These are phyloP conservation scores for Trametes sanguinea DNA, from an alignment of 768 basidiomycete species.

Conservation along the genomic window DNA sequence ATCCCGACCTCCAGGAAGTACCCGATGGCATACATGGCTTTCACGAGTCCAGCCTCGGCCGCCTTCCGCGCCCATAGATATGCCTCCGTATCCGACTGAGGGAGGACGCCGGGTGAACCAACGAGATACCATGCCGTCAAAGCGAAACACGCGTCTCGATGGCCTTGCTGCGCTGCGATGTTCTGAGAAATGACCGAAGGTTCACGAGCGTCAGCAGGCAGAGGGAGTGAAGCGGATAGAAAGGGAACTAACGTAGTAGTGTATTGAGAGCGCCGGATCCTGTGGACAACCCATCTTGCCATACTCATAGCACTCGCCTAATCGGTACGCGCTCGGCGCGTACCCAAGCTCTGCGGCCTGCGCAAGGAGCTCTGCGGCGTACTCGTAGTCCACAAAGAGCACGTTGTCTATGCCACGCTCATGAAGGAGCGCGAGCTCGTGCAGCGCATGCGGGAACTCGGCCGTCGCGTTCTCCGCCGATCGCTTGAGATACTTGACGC, in stretches of 20 bases:
- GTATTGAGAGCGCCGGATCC: slow-evolving; percentile 95
- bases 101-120: slow-evolving; percentile 94
- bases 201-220: slow-evolving; percentile 5
- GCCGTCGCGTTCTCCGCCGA: slow-evolving; percentile 93
- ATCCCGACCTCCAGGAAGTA: slow-evolving; percentile 98
- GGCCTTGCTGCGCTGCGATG: slow-evolving; percentile 96
- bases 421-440: slow-evolving; percentile 91
- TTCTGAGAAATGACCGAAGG: slow-evolving; percentile 52
- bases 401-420: slow-evolving; percentile 99
- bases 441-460: slow-evolving; percentile 94
- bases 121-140: slow-evolving; percentile 99
- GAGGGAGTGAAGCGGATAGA: not conserved
- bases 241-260: slow-evolving; percentile 85
- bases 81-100: slow-evolving; percentile 98
- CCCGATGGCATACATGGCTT: slow-evolving; percentile 97
- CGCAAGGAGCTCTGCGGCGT: slow-evolving; percentile 90
- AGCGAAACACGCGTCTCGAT: slow-evolving; percentile 96
- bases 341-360: slow-evolving; percentile 96
- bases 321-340: slow-evolving; percentile 91
- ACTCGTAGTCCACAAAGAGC: slow-evolving; percentile 94
- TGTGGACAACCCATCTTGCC: slow-evolving; percentile 98
- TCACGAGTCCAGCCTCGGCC: slow-evolving; percentile 86
- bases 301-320: slow-evolving; percentile 99
- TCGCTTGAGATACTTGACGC: slow-evolving; percentile 98
- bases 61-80: slow-evolving; percentile 97